These are phyloP conservation scores for Penicillium sp. DNA, from an alignment of 2,329 filamentous ascomycete species.

Conservation along the genomic window DNA sequence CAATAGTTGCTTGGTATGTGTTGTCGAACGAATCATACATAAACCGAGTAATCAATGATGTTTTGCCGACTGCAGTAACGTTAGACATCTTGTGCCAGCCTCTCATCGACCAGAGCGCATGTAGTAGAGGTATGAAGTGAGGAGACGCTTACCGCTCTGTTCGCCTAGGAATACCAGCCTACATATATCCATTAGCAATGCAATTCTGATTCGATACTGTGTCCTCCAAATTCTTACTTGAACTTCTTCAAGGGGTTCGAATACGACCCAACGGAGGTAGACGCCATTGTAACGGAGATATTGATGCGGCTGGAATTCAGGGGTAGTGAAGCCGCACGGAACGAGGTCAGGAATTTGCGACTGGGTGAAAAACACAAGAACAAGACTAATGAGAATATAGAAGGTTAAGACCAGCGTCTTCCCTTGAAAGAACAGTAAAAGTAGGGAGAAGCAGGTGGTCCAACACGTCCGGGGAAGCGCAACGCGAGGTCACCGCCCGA, in stretches of 20 bases:
- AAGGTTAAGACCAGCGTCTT: constrained; percentile 1
- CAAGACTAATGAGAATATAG: background rate
- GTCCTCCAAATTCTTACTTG: constrained; percentile 56
- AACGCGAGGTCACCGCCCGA: constrained; percentile 15
- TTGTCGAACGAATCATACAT: constrained; percentile 99
- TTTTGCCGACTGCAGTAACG: constrained; percentile 72
- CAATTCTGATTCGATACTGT: background rate
- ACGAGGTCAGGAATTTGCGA: background rate
- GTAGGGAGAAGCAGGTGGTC: constrained; percentile 3
- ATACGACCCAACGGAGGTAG: constrained; percentile 72
- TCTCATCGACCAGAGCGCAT: background rate
- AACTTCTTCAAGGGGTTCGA: constrained; percentile 99
- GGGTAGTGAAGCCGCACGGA: constrained; percentile 18
- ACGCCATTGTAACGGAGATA: constrained; percentile 57
- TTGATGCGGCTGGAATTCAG: constrained; percentile 23
- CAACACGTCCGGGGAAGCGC: constrained; percentile 22
- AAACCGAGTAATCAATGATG: constrained; percentile 94
- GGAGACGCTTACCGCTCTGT: constrained; percentile 70
- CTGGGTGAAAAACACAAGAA: background rate
- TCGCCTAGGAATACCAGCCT: constrained; percentile 96
- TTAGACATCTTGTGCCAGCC: constrained; percentile 12
- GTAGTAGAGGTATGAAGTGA: constrained; percentile 1
- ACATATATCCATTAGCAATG: constrained; percentile 24
- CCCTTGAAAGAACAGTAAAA: background rate
- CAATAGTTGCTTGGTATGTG: constrained; percentile 98